Base-by-base conservation (phyloP, 306 rosid genomes). In the Acacia crassicarpa region DNA sequence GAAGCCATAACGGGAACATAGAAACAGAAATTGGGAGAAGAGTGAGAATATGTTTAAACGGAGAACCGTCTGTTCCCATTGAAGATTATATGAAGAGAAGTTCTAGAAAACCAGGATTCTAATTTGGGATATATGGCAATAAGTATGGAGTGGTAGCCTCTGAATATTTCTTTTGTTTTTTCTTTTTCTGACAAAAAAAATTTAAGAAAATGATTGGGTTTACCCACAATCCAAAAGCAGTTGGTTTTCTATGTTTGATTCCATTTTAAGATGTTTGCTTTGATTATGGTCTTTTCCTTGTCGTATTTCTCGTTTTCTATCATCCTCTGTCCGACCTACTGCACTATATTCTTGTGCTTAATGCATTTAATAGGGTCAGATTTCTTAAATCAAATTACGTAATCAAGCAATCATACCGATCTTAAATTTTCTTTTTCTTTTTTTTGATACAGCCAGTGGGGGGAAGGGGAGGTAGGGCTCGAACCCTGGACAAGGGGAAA, bases 1-100 rank as follows among this genome's bases (percentile, higher is more conserved):
- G 83, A 84, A 12, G 86, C 91, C 90, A 88, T 91, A 68, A 15
- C 46, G 41, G 8, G 27, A 45, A 43, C 32, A 13, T 4, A 44
- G 35, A 70, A n/a, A 68, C 16, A 17, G 27, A 25, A n/a, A 45
- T 69, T 20, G 59, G 51, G 33, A 2, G 58, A 38, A 45, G 13
- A 25, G 59, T 2, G 56, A 14, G 59, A 23, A 14, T 68, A 19
- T 20, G 19, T 17, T 14, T 17, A 38, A 20, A n/a, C 44, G 22
- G 5, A 49, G 8, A 8, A 35, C 40, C 40, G 8, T 35, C 40
- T 8, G 40, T 35, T 35, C 5, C 40, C 7, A 6, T 35, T 35
- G 40, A 35, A 35, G 40, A 35, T 6, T 6, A 53, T 53, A 53
- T 12, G 46, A 70, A 9, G 22, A 71, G n/a, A 19, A 10, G 33